Conservation (phyloP, 2,329 filamentous ascomycete species). For the Orbilia javanica region DNA sequence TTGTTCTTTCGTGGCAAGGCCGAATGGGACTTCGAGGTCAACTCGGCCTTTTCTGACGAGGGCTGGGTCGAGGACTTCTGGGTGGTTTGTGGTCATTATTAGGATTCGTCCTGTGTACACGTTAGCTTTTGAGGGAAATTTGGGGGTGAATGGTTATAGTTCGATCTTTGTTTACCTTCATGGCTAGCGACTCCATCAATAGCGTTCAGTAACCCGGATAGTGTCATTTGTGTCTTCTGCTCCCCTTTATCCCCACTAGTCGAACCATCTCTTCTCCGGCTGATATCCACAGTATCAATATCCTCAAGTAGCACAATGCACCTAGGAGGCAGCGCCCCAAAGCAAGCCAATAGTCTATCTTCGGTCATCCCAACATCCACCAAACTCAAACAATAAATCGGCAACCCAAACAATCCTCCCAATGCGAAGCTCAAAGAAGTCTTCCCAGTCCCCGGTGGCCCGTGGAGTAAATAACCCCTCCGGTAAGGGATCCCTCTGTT, state of each 20-base stretch:
- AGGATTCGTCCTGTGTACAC: constrained; percentile 69
- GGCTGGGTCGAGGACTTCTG: constrained; percentile 74
- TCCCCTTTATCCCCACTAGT: constrained; percentile 42
- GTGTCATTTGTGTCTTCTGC: constrained; percentile 67
- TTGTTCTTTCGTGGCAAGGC: constrained; percentile 56
- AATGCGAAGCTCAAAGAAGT: constrained; percentile 65
- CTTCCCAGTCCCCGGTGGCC: constrained; percentile 66
- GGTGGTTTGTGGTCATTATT: constrained; percentile 76
- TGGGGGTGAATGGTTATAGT: not conserved
- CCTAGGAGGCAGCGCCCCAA: constrained; percentile 63
- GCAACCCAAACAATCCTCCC: constrained; percentile 64
- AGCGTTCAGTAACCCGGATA: constrained; percentile 77
- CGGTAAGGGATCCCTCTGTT: constrained; percentile 63
- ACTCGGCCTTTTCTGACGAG: constrained; percentile 74
- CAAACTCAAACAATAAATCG: constrained; percentile 65
- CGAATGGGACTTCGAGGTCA: constrained; percentile 67
- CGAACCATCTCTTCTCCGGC: constrained; percentile 64
- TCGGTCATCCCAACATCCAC: constrained; percentile 67
- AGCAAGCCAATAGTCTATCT: constrained; percentile 62
- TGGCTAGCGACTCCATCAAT: constrained; percentile 78
- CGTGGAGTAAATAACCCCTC: constrained; percentile 66
- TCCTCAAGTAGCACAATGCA: constrained; percentile 67
- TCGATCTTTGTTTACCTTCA: constrained; percentile 69
- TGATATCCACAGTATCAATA: constrained; percentile 68
- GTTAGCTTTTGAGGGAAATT: not conserved